These are phyloP conservation scores for Astrephomene gubernaculifera DNA, from an alignment of 139 green algal species.

Conservation along the genomic window DNA sequence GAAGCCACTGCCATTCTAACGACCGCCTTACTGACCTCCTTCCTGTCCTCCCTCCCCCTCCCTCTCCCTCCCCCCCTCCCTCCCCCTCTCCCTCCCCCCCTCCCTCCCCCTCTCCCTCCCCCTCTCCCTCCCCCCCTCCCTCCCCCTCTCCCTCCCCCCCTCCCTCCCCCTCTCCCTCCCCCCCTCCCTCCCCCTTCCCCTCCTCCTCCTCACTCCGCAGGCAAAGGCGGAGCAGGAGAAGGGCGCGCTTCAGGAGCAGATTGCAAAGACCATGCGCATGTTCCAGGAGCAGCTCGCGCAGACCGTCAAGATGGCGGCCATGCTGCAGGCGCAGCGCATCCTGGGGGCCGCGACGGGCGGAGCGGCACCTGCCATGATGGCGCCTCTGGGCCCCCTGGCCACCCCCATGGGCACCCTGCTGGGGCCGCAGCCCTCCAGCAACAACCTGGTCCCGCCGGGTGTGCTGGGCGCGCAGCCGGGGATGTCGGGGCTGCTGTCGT, in stretches of 20 bases:
- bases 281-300: slow-evolving; percentile 66
- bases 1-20: too few species aligned
- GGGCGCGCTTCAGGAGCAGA: slow-evolving; percentile 48
- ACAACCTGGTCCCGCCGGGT: not conserved
- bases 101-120: not conserved
- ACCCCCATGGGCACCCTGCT: slow-evolving; percentile 2
- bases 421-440: slow-evolving; percentile 20
- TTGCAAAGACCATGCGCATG: slow-evolving; percentile 58
- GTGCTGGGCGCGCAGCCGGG: not conserved
- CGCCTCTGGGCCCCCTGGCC: not conserved
- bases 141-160: not conserved
- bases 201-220: not conserved
- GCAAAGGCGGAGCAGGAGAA: slow-evolving; percentile 56
- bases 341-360: slow-evolving; percentile 38
- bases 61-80: too few species aligned
- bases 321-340: slow-evolving; percentile 62
- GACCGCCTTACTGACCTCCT: too few species aligned
- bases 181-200: not conserved
- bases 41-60: too few species aligned
- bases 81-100: too few species aligned
- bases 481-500: not conserved
- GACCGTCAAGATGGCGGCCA: slow-evolving; percentile 61
- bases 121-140: not conserved
- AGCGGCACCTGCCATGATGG: not conserved
- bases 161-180: not conserved